Base-by-base conservation (phyloP, 305 asterid species). In the Solanum chacoense region DNA sequence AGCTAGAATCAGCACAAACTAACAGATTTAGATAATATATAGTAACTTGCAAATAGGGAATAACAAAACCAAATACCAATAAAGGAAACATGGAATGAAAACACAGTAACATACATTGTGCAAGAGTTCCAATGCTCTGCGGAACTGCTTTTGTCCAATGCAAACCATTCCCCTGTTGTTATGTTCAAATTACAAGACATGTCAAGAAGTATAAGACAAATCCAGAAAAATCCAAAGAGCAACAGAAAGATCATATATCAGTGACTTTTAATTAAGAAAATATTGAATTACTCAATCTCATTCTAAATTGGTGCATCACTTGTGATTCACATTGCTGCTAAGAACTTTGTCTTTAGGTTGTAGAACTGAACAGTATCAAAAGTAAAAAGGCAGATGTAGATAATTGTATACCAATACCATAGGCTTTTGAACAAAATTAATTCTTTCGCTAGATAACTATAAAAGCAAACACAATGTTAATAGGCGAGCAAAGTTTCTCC, bases 151-250 rank as follows among this genome's bases (percentile, higher is more conserved):
- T 90, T 92, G 96, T 90, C 99, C 99, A 28, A 96, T 95, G 95
- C 98, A 97, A 90, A 97, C 92, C 98, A 96, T 95, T 38, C 98
- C 99, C 94, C 99, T 96, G 76, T 73, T 88, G 76, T 73, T n/a
- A 89, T 88, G 65, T 31, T 90, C 91, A 91, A 28, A 90, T 89
- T 80, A 87, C 74, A 72, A 87, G 69, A 90, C 32, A 80, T 92
- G 87, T 12, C 78, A 45, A 85, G 28, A 89, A 89, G 89, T 29
- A 55, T 31, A 31, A 50, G 42, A 83, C 86, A 83, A 83, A 45
- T 83, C 86, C 72, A 83, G 36, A 31, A 83, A 79, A 45, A 50
- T 45, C 26, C 11, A 32, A 11, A 28, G 40, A 83, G 31, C n/a
- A 13, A 83, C 37, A 45, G 69, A 83, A 83, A 50, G 38, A 45